Conservation (phyloP, 1,284 basidiomycete genomes). For the Pseudozyma thailandica region DNA sequence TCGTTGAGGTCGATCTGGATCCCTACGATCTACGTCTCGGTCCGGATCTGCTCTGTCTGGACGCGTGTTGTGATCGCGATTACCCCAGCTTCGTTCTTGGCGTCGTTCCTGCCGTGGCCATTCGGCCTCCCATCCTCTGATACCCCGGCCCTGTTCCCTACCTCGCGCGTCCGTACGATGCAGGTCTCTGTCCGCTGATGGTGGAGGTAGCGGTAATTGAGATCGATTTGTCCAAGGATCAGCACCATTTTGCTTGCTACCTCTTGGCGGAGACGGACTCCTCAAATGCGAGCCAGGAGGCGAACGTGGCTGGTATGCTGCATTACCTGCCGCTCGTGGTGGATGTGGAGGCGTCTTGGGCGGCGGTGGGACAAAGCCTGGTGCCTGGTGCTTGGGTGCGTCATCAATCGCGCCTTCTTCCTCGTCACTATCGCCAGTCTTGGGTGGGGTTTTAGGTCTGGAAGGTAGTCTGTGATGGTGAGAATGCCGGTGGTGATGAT, state of each 20-base stretch:
- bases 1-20: background rate
- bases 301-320: background rate
- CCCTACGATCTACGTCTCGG: background rate
- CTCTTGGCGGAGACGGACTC: background rate
- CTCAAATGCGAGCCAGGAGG: background rate
- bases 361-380: slow-evolving; percentile 14
- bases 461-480: slow-evolving; percentile 5
- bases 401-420: slow-evolving; percentile 50
- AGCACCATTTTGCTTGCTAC: background rate
- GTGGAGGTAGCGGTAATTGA: background rate
- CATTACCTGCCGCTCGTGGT: background rate
- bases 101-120: too few species aligned
- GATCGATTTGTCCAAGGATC: background rate
- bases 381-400: background rate
- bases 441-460: background rate
- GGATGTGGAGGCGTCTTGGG: slow-evolving; percentile 21
- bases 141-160: background rate
- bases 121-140: background rate
- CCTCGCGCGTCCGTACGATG: background rate
- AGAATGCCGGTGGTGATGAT: background rate
- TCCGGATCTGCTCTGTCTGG: slow-evolving; percentile 15
- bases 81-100: slow-evolving; percentile 1
- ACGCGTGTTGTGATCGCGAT: background rate
- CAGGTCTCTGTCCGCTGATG: background rate
- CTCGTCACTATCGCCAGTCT: slow-evolving; percentile 22